Conservation (phyloP, 495 filamentous ascomycete genomes). For the Lepraria neglecta region DNA sequence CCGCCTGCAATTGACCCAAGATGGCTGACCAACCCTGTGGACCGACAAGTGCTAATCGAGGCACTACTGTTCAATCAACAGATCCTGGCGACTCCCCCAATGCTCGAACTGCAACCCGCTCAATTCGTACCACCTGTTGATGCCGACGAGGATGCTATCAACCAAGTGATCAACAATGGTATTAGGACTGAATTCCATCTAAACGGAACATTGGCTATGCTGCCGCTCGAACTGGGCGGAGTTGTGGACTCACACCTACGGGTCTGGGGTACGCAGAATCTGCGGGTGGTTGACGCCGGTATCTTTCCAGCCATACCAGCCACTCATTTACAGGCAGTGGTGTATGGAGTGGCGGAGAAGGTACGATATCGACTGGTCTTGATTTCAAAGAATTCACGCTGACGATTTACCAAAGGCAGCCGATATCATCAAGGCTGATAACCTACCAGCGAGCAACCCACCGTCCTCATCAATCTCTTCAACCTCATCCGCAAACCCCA, state of each 20-base stretch:
- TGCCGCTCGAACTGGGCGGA: slow-evolving; percentile 42
- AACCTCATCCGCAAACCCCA: neutral
- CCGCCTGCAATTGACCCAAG: slow-evolving; percentile 33
- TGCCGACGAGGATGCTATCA: slow-evolving; percentile 27
- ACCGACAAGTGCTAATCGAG: slow-evolving; percentile 35
- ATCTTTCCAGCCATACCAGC: slow-evolving; percentile 43
- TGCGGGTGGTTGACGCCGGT: slow-evolving; percentile 47
- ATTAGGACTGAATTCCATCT: slow-evolving; percentile 44
- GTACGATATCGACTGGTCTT: slow-evolving; percentile 27
- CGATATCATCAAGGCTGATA: slow-evolving; percentile 31
- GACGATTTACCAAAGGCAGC: slow-evolving; percentile 24
- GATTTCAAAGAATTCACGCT: slow-evolving; percentile 4
- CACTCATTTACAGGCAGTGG: slow-evolving; percentile 46
- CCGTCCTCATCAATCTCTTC: slow-evolving; percentile 3
- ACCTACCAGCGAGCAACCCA: slow-evolving; percentile 15
- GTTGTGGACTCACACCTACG: slow-evolving; percentile 45
- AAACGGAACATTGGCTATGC: slow-evolving; percentile 47
- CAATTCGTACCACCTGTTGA: slow-evolving; percentile 31
- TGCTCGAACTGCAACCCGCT: slow-evolving; percentile 28
- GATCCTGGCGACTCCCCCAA: slow-evolving; percentile 30
- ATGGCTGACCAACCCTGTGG: slow-evolving; percentile 35
- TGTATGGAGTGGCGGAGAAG: slow-evolving; percentile 47
- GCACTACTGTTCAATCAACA: slow-evolving; percentile 28
- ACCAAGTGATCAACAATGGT: slow-evolving; percentile 30
- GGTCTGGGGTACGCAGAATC: slow-evolving; percentile 45